Evolutionary conservation across 345 rosid genomes (phyloP).

Genomic region (Populus deltoides): DNA sequence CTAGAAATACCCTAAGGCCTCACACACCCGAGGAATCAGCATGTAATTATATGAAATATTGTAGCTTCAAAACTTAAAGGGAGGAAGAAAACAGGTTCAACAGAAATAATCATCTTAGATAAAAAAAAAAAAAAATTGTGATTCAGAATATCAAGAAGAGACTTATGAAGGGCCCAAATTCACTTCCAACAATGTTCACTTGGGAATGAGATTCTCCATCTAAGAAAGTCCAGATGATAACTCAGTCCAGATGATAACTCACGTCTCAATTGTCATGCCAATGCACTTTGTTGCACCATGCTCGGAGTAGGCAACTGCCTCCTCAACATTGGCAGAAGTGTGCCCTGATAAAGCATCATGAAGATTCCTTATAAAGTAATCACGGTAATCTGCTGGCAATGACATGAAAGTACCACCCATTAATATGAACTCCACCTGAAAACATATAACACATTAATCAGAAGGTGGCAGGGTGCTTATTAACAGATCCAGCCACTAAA

Average conservation of each 20-base stretch:
- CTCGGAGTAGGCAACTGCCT: conserved; percentile 95
- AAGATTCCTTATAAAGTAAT: conserved; percentile 87
- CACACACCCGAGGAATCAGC: not conserved
- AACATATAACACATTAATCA: conserved; percentile 8
- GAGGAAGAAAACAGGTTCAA: not conserved
- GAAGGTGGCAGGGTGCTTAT: not conserved
- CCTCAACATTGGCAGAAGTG: conserved; percentile 89
- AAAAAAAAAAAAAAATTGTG: not conserved
- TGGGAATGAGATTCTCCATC: not conserved
- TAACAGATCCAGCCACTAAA: not conserved
- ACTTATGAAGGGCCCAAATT: not conserved
- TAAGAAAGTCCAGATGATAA: conserved; percentile 7
- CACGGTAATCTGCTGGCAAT: conserved; percentile 89
- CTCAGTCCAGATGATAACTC: conserved; percentile 47
- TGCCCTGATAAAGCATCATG: conserved; percentile 98
- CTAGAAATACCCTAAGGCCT: no score
- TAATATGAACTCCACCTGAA: conserved; percentile 93
- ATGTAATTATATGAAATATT: not conserved
- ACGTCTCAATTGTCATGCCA: conserved; percentile 99
- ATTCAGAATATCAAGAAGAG: not conserved
- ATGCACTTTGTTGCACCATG: conserved; percentile 92
- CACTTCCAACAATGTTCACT: not conserved
- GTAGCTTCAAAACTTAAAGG: not conserved
- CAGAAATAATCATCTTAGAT: not conserved
- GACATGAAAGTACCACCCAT: conserved; percentile 99